Base-by-base conservation (phyloP, 257 asterid genomes). In the Leonotis leonurus region DNA sequence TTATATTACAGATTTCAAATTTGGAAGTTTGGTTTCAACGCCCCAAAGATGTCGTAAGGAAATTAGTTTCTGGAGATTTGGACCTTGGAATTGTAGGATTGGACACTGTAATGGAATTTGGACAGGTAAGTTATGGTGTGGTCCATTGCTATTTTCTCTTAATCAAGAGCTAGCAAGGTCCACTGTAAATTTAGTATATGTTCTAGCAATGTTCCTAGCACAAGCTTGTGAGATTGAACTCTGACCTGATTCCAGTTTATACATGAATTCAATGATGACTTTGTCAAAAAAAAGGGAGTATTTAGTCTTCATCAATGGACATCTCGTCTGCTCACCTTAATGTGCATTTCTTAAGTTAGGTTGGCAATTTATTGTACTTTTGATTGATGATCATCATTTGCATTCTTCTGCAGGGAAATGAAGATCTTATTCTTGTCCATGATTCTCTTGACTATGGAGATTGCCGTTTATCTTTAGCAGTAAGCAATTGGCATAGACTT, bases 61-160 rank as follows among this genome's bases (percentile, higher is more conserved):
- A 89, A 74, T 78, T 92, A 79, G 81, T 80, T 10, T 83, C 97
- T 5, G 99, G 99, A 79, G 97, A 92, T 82, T 70, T 92, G 64
- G 99, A 92, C 81, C 95, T 92, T 66, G 99, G 99, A 61, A 85
- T 92, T 69, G 99, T 92, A 71, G 99, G 99, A 60, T 75, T 92
- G 75, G 99, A 92, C 75, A 92, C 83, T 39, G 82, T 92, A 14
- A 59, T 37, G 30, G 99, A 92, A 79, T 73, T 62, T 63, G 99
- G 99, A 25, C 95, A 86, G 95, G 99, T 92, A 69, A 64, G 36
- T 58, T 33, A 40, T 37, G 44, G 60, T 20, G 56, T 20, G 69
- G 17, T 44, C 45, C 26, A 8, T 24, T 64, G 56, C 45, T 50
- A 56, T 49, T 24, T 45, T n/a, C n/a, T n/a, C 22, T 49, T 69